Conservation (phyloP, 495 filamentous ascomycete species). For the Aspergillus taichungensis region DNA sequence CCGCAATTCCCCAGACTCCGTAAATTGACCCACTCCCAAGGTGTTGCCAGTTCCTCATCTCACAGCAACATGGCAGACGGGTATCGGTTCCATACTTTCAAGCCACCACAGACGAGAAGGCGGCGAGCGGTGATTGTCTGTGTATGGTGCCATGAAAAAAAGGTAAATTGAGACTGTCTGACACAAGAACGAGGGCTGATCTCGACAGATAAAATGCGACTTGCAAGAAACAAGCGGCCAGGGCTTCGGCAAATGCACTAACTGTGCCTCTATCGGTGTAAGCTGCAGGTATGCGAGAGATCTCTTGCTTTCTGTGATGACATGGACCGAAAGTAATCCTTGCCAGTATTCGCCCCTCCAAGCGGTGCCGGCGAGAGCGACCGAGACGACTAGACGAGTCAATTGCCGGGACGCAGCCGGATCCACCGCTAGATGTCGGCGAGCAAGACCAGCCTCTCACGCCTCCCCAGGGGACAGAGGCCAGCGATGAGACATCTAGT, state of each 20-base stretch:
- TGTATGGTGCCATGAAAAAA: slow-evolving; percentile 26
- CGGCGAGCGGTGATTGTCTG: slow-evolving; percentile 28
- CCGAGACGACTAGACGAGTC: no score
- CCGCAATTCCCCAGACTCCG: not conserved
- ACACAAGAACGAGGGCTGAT: not conserved
- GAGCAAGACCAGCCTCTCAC: no score
- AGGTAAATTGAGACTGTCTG: slow-evolving; percentile 9
- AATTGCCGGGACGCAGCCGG: no score
- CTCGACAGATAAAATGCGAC: slow-evolving; percentile 24
- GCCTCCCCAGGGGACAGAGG: no score
- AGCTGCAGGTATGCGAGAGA: slow-evolving; percentile 16
- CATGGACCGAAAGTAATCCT: no score
- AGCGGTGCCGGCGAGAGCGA: no score
- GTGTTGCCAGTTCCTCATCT: no score
- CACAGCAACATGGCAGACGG: not conserved
- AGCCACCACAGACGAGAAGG: slow-evolving; percentile 18
- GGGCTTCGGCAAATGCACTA: slow-evolving; percentile 19
- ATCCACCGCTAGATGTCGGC: no score
- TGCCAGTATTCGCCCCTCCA: no score
- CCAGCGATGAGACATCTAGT: no score
- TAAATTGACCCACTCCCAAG: not conserved
- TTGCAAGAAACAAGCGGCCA: slow-evolving; percentile 18
- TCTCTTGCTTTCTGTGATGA: not conserved
- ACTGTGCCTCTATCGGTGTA: slow-evolving; percentile 17
- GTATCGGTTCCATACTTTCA: slow-evolving; percentile 6